Base-by-base conservation (phyloP, 108 stramenopile species). In the Discostella stelligeroides region DNA sequence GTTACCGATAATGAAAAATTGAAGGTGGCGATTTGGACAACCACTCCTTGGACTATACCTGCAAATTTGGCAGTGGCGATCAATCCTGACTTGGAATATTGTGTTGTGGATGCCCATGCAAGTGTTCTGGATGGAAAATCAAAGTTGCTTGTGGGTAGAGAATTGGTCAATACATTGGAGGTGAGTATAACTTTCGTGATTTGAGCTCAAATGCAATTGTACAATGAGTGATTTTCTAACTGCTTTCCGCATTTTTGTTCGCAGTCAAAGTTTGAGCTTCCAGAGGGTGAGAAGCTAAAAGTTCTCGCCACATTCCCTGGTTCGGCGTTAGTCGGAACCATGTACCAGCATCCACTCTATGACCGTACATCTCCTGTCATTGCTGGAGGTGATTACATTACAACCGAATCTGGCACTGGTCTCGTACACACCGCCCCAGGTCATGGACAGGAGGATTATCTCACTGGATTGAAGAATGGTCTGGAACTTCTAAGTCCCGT, bases 401-500 rank as follows among this genome's bases (percentile, higher is more conserved):
- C 98, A 13, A 91, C 96, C 13, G 99, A 99, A 59, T 90, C 94
- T 24, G 99, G 99, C 59, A 99, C 98, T 7, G 99, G 99, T 23
- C 73, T 99, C 24, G 99, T 99, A 12, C 99, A 99, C 75, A 99
- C 99, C 24, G 99, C 99, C 2, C 99, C 99, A 12, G 98, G 97
- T 0, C 99, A 99, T 72, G 99, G 99, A 65, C 95, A 96, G 70
- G 99, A 99, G 66, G 99, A 99, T 89, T 98, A 96, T 78, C 70
- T 82, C 28, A 96, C 96, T 9, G 94, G 95, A 18, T 65, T 93
- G 21, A 95, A 95, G 59, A 68, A 89, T 66, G 94, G 92, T 17
- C 67, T 95, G 59, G 92, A 90, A 20, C 66, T 92, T 34, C 68
- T 95, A 43, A 91, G 89, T 75, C 96, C 96, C 27, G 98, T 98